Evolutionary conservation across 768 basidiomycete species (phyloP), one percentile per base, ranked within the genome.

Genomic region (Coprinellus micaceus): DNA sequence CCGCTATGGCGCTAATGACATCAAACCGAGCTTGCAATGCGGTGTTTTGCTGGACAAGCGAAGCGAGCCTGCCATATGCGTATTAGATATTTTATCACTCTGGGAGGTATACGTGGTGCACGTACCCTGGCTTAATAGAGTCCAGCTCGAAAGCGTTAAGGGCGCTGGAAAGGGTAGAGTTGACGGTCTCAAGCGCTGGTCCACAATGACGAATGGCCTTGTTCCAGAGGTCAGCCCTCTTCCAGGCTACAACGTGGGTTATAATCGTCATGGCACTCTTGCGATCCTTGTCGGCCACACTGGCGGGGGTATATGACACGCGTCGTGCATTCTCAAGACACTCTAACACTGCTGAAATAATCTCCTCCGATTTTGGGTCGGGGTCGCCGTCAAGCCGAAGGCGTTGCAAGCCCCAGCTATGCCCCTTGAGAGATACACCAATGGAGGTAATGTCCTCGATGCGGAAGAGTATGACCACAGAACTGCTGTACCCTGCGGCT

Each of bases 381-480:
- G 33, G 33, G 7, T 33, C 33, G 6, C 13, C 33, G 33, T 6
- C 13, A n/a, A 13, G 33, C 33, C 33, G 33, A 33, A 6, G 13
- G 33, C 13, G 7, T 33, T 13, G 7, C 33, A 13, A 33, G 13
- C 33, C 33, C 33, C 33, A 33, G 6, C 13, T 6, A 33, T 33
- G 33, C 7, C 33, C 33, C 33, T 33, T 6, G 33, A 33, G 33
- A 33, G 33, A 33, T 6, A 33, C 13, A 33, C 33, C 33, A 33
- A 33, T 33, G 13, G 40, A 43, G 7, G 60, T 49, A 19, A 65
- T 58, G 10, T 65, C 57, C 21, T 61, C 60, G 40, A 63, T 37
- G 22, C 56, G 67, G 22, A 66, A 57, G 24, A 76, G 43, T 15
- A 76, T 57, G 12, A 76, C 60, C 15, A 70, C 72, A 2, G 72